Conservation (phyloP, 176 grass and related monocot genomes). For the Hordeum marinum region DNA sequence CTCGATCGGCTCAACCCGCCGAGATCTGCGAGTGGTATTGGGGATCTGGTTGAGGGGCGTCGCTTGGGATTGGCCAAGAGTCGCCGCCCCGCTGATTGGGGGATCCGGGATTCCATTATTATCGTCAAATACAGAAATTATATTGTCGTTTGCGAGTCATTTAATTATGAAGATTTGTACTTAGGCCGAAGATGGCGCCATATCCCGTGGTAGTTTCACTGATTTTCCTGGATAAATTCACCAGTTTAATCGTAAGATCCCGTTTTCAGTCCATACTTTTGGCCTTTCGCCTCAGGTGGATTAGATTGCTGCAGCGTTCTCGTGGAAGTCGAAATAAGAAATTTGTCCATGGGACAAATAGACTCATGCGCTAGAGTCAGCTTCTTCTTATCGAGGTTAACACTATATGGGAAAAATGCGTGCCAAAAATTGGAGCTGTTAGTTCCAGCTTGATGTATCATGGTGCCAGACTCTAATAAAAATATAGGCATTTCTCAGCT, state of each 20-base stretch:
- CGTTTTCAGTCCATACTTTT: background rate
- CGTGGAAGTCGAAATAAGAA: background rate
- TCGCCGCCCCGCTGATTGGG: background rate
- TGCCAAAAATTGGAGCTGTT: background rate
- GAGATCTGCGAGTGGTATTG: background rate
- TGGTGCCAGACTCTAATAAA: background rate
- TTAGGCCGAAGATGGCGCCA: background rate
- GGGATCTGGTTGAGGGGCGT: slow-evolving; percentile 12
- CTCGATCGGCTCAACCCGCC: background rate
- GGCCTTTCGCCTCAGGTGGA: background rate
- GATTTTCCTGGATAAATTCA: background rate
- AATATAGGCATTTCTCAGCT: background rate
- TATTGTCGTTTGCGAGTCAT: background rate
- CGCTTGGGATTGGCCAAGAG: background rate
- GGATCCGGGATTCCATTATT: background rate
- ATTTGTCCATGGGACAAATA: background rate
- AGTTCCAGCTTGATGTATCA: background rate
- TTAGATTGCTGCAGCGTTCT: background rate
- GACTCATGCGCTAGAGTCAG: background rate
- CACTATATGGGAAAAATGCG: background rate
- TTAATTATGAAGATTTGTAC: background rate
- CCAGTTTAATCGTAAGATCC: background rate
- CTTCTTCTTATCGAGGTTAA: background rate
- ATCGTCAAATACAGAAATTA: background rate
- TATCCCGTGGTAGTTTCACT: background rate